These are phyloP conservation scores for Cystobasidium pallidum DNA, from an alignment of 1,284 basidiomycete genomes.

Conservation along the genomic window DNA sequence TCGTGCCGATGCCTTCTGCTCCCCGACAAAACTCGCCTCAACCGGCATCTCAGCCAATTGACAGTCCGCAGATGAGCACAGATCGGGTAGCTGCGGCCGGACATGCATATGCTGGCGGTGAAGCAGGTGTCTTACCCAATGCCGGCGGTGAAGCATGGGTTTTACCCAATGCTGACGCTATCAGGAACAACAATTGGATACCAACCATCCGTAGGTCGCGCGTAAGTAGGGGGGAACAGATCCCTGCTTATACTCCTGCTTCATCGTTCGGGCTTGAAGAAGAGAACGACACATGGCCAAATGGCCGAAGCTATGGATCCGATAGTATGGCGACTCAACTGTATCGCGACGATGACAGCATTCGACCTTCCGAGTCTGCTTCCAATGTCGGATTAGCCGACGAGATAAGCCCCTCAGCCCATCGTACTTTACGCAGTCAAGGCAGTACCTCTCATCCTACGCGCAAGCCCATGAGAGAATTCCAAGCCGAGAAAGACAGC, in stretches of 20 bases:
- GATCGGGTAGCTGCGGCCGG: not conserved
- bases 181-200: conserved; percentile 24
- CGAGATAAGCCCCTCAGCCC: not conserved
- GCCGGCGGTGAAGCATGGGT: conserved; percentile 25
- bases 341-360: conserved; percentile 24
- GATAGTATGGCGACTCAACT: not conserved
- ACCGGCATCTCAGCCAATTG: not conserved
- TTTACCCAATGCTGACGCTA: conserved; percentile 10
- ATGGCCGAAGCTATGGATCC: not conserved
- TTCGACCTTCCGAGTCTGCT: conserved; percentile 39
- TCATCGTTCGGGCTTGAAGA: conserved; percentile 7
- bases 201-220: conserved; percentile 33
- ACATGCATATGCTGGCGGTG: not conserved
- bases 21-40: not conserved
- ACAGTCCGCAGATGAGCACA: not conserved
- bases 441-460: not conserved
- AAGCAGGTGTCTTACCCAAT: conserved; percentile 9
- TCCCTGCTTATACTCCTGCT: conserved; percentile 14
- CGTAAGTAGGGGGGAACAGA: conserved; percentile 11
- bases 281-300: not conserved
- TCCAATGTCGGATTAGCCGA: conserved; percentile 29
- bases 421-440: not conserved
- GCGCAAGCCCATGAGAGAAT: conserved; percentile 2
- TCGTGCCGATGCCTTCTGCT: conserved; percentile 9
- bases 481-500: conserved; percentile 19